These are phyloP conservation scores for Chalciporus piperatoides DNA, from an alignment of 1,284 basidiomycete species.

Conservation along the genomic window DNA sequence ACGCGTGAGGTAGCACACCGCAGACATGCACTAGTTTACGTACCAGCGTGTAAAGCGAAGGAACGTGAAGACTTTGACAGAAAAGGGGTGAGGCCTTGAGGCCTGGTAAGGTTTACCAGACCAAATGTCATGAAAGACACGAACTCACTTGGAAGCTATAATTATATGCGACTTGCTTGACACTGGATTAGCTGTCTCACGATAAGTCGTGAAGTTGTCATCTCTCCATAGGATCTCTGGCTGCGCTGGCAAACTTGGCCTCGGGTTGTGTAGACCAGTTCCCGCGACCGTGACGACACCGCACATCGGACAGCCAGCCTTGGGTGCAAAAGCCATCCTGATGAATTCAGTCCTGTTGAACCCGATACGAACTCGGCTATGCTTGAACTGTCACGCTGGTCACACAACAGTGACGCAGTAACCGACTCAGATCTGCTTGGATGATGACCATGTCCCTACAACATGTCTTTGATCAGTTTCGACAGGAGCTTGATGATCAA, in stretches of 20 bases:
- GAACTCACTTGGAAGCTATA: constrained; percentile 67
- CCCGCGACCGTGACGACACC: constrained; percentile 54
- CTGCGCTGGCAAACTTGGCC: constrained; percentile 38
- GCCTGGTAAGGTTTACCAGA: neutral
- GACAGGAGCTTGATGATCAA: constrained; percentile 68
- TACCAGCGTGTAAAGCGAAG: constrained; percentile 69
- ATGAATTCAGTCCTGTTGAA: no score
- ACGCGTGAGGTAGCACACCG: constrained; percentile 7
- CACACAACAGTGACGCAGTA: neutral
- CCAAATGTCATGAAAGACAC: constrained; percentile 13
- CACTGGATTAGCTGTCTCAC: constrained; percentile 64
- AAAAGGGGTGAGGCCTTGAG: constrained; percentile 13
- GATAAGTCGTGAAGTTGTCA: constrained; percentile 69
- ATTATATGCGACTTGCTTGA: constrained; percentile 68
- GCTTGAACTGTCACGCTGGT: neutral
- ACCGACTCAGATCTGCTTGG: no score
- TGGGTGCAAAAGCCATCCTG: constrained; percentile 35
- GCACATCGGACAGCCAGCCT: constrained; percentile 70
- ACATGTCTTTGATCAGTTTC: constrained; percentile 55
- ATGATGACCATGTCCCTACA: constrained; percentile 22
- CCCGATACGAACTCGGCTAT: no score
- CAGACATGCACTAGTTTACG: constrained; percentile 27
- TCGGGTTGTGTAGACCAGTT: constrained; percentile 30
- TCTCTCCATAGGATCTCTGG: constrained; percentile 68
- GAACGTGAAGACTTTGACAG: constrained; percentile 59